These are phyloP conservation scores for Boletellus emodensis DNA, from an alignment of 768 basidiomycete species.

Conservation along the genomic window DNA sequence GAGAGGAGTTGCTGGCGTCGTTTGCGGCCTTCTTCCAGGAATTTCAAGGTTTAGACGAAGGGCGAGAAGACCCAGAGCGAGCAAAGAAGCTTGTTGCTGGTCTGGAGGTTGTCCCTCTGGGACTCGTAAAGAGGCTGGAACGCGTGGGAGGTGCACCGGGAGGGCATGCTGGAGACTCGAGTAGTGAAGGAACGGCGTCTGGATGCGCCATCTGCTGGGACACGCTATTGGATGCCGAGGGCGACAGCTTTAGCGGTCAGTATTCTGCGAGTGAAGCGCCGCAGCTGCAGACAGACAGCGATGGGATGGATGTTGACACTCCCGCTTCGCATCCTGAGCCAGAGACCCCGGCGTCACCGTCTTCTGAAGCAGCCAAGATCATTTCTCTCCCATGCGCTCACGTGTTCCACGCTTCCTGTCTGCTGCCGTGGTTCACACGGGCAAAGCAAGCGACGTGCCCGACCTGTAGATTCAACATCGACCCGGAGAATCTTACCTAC, in stretches of 20 bases:
- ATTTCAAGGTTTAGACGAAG: slow-evolving; percentile 29
- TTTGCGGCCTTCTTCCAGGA: slow-evolving; percentile 29
- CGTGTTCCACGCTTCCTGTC: slow-evolving; percentile 75
- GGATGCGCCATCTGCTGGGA: slow-evolving; percentile 80
- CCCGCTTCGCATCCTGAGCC: slow-evolving; percentile 10
- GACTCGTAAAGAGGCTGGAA: slow-evolving; percentile 63
- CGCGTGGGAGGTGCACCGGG: slow-evolving; percentile 40
- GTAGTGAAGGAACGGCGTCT: slow-evolving; percentile 35
- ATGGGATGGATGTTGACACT: slow-evolving; percentile 22
- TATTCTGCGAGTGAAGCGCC: slow-evolving; percentile 8
- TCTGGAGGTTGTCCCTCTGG: slow-evolving; percentile 62
- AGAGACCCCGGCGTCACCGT: background rate
- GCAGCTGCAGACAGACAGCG: background rate
- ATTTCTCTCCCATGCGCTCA: slow-evolving; percentile 77
- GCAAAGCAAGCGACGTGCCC: slow-evolving; percentile 79
- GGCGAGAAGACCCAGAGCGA: slow-evolving; percentile 61
- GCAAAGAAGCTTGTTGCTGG: slow-evolving; percentile 61
- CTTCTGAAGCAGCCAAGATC: slow-evolving; percentile 39
- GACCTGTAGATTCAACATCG: slow-evolving; percentile 78
- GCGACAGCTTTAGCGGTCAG: slow-evolving; percentile 28
- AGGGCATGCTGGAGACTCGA: slow-evolving; percentile 27
- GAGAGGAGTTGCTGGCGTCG: slow-evolving; percentile 23
- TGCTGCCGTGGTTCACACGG: slow-evolving; percentile 79
- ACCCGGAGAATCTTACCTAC: slow-evolving; percentile 70
- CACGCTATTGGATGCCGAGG: slow-evolving; percentile 47